phyloP scores from a whole-genome alignment of 2,329 filamentous ascomycete genomes.

The Paecilomyces dactylethromorphus region DNA sequence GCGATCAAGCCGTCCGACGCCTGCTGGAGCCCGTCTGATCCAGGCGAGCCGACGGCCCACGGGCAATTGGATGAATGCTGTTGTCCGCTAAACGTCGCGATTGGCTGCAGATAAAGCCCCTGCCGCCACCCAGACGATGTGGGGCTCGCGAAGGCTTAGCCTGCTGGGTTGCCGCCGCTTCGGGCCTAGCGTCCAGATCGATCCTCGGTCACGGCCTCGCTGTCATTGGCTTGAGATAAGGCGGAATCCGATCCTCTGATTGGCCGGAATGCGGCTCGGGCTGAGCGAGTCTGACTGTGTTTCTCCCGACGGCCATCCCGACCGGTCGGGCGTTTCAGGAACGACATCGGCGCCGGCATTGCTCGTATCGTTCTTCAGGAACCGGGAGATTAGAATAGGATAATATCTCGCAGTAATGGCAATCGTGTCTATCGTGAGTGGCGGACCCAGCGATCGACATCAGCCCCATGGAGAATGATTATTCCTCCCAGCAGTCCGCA shows the following conservation, averaged over 20 bases:
- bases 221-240: constrained; percentile 1
- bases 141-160: not conserved
- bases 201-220: not conserved
- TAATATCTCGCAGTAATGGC: not conserved
- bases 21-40: too few relatives aligned
- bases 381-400: not conserved
- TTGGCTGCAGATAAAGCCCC: constrained; percentile 20
- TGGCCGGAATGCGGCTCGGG: not conserved
- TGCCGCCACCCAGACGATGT: constrained; percentile 3
- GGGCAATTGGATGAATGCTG: constrained; percentile 11
- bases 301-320: not conserved
- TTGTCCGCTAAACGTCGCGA: constrained; percentile 1
- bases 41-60: constrained; percentile 3
- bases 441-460: too few relatives aligned
- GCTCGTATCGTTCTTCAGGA: not conserved
- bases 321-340: constrained; percentile 1
- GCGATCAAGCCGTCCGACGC: too few relatives aligned
- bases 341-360: constrained; percentile 1
- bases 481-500: too few relatives aligned
- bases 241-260: not conserved
- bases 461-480: too few relatives aligned
- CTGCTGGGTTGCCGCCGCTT: not conserved
- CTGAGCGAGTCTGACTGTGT: too few relatives aligned
- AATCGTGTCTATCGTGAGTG: not conserved
- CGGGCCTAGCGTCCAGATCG: not conserved